Evolutionary conservation across 495 filamentous ascomycete species (phyloP), one percentile per base, ranked within the genome.

Genomic region (Lepidopterella palustris): DNA sequence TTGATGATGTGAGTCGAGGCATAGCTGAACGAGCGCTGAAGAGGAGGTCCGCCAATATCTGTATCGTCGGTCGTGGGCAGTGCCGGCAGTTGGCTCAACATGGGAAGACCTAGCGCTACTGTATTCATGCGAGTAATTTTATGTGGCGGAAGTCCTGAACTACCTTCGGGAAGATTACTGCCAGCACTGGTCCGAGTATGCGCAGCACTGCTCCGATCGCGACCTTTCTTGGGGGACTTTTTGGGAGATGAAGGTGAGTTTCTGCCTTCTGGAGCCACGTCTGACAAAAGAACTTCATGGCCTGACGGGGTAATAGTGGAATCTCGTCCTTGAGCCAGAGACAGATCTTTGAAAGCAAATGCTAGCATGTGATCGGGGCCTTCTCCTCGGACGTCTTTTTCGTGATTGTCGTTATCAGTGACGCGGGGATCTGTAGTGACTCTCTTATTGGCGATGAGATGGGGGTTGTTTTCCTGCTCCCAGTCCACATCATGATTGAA

Each of bases 401-500:
- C 77, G 72, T 95, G 88, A 24, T 79, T 78, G 3, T 76, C 65
- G 59, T 88, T 89, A 13, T 79, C 75, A 3, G 78, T 83, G 25
- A 89, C 78, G 58, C 85, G 80, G 8, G 79, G 72, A 69, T 91
- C 88, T 45, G 78, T 75, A 0, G 85, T 84, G 26, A 77, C 70
- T 60, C 82, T 80, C 63, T 84, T 83, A 59, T 74, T 80, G 15
- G 76, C 74, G 67, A 83, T 80, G 31, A 84, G 72, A 62, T 85
- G 80, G 5, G 85, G 80, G 58, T 85, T 87, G 58, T 76, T 74
- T 51, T 76, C 77, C 64, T 84, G 83, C 59, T 87, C 83, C 77
- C 84, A 82, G 57, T 89, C 85, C 45, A 86, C 79, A 63, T 95
- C 90, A 63, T 95, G 87, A 65, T 95, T 96, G 77, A 92, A 92